Base-by-base conservation (phyloP, 2,329 filamentous ascomycete species). In the Didymella pomorum region DNA sequence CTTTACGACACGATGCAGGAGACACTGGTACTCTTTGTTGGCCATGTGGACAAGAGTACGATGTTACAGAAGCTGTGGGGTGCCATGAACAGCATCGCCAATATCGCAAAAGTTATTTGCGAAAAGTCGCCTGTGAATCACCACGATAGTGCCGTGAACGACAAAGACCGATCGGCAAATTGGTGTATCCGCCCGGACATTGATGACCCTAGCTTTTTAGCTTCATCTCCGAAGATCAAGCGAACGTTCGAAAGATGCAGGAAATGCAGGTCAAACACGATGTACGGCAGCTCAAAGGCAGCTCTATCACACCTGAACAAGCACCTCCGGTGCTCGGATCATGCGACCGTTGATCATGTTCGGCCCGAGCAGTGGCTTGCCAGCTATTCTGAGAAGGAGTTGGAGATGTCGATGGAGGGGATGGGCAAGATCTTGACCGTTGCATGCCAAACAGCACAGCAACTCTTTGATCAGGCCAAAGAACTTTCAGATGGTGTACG, bases 11-110 rank as follows among this genome's bases (percentile, higher is more conserved):
- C 55, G n/a, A 54, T 70, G 21, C 47, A 60, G 6, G 37, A 29
- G 5, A 74, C 65, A 2, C 23, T 71, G 2, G 43, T 46, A 26
- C 63, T 75, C 0, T 76, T 73, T 26, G 64, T 72, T 10, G 35
- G 43, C 2, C 60, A 73, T 20, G 45, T 66, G 1, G 61, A 72
- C 18, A 57, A 66, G 16, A 63, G 52, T 43, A 51, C 51, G 0
- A 56, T 71, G 29, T 49, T 74, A 14, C 62, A 66, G 33, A 74
- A 74, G 56, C 21, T 68, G 1, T 74, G 71, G 68, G 67, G 66
- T 10, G 68, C 68, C 10, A 57, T 73, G 61, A 48, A 42, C 2
- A 68, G 60, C n/a, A 60, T 74, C 10, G 20, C 45, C 12, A 23
- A 58, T 1, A 37, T 58, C 2, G 58, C 52, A 14, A 33, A 21